Evolutionary conservation across 768 basidiomycete genomes (phyloP), one percentile per base, ranked within the genome.

Genomic region (Collybiopsis luxurians): DNA sequence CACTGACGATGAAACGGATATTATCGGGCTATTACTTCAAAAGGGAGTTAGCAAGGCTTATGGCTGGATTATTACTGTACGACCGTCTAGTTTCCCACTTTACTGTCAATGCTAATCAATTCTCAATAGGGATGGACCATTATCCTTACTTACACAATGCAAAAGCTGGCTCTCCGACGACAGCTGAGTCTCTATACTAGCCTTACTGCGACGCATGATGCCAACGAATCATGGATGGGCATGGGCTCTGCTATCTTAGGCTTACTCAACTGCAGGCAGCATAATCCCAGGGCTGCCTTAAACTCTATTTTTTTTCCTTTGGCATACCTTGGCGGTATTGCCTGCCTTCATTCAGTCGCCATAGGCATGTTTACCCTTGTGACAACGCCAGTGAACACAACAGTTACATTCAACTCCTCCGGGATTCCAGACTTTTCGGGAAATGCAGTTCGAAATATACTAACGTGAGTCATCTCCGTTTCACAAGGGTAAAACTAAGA

Each of bases 81-180:
- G 51, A 13, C 21, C 11, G 6, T 10, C 11, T 28, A 4, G 10
- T 0, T 26, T 4, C 6, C 13, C 24, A 2, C 21, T 19, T 15
- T 40, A 10, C 5, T 7, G 21, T 12, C n/a, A 4, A 36, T 51
- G 19, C 12, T 10, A 12, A 13, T 15, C 21, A 15, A 31, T 47
- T 49, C 11, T 45, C 23, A 2, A 38, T 21, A 43, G 43, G 53
- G 53, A 21, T 55, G 43, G 36, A 44, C 30, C 28, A 45, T 45
- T 45, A 3, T 55, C 12, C 27, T 55, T 21, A 45, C 43, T 9
- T 31, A 44, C n/a, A 34, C 53, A 3, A 55, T 40, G 2, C 53
- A 55, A 45, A 43, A 24, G 30, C 30, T 55, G 53, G 53, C 53
- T 34, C 53, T 55, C n/a, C 21, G 53, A 23, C 53, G 53, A 15